Evolutionary conservation across 2,329 filamentous ascomycete genomes (phyloP).

Genomic region (Claviceps fusiformis): DNA sequence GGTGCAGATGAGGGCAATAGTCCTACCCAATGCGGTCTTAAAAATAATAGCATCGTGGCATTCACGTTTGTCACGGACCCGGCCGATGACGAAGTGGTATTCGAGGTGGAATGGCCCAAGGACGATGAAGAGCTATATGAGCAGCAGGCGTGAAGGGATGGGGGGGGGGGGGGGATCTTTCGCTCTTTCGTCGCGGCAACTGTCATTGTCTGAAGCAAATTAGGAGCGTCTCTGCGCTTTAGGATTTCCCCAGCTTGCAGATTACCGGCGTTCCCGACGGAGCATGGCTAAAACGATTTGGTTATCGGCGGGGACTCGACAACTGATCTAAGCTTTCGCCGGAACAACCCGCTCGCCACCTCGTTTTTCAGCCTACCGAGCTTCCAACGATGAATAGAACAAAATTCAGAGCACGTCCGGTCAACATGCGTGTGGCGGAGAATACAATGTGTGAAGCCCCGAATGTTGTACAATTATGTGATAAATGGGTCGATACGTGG

Average conservation of each 20-base stretch:
- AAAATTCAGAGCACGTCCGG: neutral
- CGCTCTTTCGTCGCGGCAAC: neutral
- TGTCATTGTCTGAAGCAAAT: neutral
- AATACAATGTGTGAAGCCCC: neutral
- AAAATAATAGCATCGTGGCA: conserved; percentile 34
- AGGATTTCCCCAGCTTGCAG: neutral
- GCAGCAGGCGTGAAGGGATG: neutral
- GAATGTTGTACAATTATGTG: neutral
- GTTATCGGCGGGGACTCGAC: neutral
- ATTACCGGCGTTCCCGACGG: neutral
- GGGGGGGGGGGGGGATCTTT: no score
- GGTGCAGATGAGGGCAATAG: conserved; percentile 22
- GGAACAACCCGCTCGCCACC: neutral
- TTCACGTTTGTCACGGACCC: conserved; percentile 31
- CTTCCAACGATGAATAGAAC: neutral
- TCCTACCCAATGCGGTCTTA: conserved; percentile 27
- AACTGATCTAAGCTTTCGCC: neutral
- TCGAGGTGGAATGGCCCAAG: conserved; percentile 32
- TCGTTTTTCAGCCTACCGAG: neutral
- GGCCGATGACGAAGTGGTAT: conserved; percentile 25
- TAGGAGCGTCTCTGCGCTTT: neutral
- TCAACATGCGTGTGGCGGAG: neutral
- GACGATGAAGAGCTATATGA: conserved; percentile 27
- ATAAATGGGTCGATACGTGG: neutral
- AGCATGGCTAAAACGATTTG: neutral